A percentile compares a stretch with the other conserved stretches of the same genome.
Conservation (phyloP, 495 filamentous ascomycete species). For the Copromyces sp. region DNA sequence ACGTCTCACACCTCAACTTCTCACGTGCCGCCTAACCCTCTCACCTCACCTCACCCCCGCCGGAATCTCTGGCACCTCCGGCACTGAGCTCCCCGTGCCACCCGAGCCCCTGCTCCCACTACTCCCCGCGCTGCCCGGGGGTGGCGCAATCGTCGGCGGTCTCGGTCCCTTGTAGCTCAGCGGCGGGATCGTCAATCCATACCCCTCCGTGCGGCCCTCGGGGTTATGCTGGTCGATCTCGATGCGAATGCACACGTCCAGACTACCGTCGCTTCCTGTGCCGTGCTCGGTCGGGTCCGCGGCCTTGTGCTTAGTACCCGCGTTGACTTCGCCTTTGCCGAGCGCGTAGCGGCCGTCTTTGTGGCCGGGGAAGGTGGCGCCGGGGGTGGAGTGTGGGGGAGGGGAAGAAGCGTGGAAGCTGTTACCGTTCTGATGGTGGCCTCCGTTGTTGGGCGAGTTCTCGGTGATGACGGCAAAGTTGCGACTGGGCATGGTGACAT, state of each 20-base stretch:
- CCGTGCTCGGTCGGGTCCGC: slow-evolving; percentile 42
- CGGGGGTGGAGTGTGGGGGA: slow-evolving; percentile 3
- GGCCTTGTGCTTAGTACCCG: slow-evolving; percentile 56
- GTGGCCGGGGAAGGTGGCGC: background rate
- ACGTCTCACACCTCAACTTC: background rate
- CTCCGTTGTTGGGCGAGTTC: slow-evolving; percentile 35
- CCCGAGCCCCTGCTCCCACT: background rate
- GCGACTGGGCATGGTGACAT: slow-evolving; percentile 80
- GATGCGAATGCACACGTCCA: slow-evolving; percentile 59
- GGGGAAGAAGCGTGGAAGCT: slow-evolving; percentile 4
- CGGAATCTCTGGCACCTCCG: background rate
- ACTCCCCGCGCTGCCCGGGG: slow-evolving; percentile 4
- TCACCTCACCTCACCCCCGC: background rate
- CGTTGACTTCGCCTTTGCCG: slow-evolving; percentile 50
- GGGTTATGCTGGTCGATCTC: slow-evolving; percentile 60
- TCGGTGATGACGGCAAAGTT: slow-evolving; percentile 84
- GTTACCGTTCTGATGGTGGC: slow-evolving; percentile 14
- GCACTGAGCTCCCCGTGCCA: background rate
- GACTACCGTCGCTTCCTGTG: slow-evolving; percentile 45
- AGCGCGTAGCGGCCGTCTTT: slow-evolving; percentile 52
- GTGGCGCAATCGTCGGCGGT: slow-evolving; percentile 9
- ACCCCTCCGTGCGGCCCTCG: slow-evolving; percentile 52
- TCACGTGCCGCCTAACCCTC: background rate
- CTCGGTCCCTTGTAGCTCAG: slow-evolving; percentile 30
- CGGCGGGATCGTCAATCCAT: slow-evolving; percentile 52